A percentile compares a stretch with the other conserved stretches of the same genome.
Evolutionary conservation across 805 yeast genomes (phyloP).

Genomic region (Candida pseudoglaebosa): DNA sequence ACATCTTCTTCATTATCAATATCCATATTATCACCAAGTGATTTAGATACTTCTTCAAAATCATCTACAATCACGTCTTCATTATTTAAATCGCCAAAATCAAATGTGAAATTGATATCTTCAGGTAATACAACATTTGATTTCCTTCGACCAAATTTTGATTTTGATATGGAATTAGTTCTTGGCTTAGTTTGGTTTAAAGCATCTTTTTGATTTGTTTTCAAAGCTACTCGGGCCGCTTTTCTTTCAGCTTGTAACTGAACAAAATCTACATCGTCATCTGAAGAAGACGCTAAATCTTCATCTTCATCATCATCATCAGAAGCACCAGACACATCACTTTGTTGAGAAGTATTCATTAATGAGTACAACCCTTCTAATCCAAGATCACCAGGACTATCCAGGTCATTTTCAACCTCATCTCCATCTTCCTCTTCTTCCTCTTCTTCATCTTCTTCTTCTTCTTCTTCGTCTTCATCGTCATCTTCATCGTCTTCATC

Average conservation of each 20-base stretch:
- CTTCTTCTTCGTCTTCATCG: slow-evolving; percentile 14
- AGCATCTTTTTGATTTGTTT: slow-evolving; percentile 11
- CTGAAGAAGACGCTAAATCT: slow-evolving; percentile 50
- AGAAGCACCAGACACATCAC: slow-evolving; percentile 4
- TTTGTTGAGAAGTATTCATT: slow-evolving; percentile 12
- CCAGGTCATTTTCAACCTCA: slow-evolving; percentile 10
- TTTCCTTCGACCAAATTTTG: slow-evolving; percentile 32
- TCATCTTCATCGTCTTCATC: slow-evolving; percentile 14
- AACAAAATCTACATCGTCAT: slow-evolving; percentile 69
- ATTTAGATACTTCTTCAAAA: slow-evolving; percentile 8
- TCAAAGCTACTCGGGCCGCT: slow-evolving; percentile 34
- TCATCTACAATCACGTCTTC: slow-evolving; percentile 17
- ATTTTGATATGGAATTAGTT: slow-evolving; percentile 13
- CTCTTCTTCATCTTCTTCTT: slow-evolving; percentile 11
- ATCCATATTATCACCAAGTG: slow-evolving; percentile 2
- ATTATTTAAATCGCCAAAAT: slow-evolving; percentile 31
- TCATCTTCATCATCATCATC: slow-evolving; percentile 20
- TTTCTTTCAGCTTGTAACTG: slow-evolving; percentile 66
- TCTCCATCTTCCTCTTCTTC: slow-evolving; percentile 10
- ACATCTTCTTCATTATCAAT: slow-evolving; percentile 17
- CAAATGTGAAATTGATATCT: slow-evolving; percentile 39
- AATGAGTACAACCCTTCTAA: slow-evolving; percentile 21
- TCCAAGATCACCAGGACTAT: slow-evolving; percentile 10
- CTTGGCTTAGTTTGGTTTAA: slow-evolving; percentile 6
- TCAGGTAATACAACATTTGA: slow-evolving; percentile 40